Evolutionary conservation across 139 green algal genomes (phyloP), one percentile per base, ranked within the genome.

Genomic region (Raphidocelis subcapitata): DNA sequence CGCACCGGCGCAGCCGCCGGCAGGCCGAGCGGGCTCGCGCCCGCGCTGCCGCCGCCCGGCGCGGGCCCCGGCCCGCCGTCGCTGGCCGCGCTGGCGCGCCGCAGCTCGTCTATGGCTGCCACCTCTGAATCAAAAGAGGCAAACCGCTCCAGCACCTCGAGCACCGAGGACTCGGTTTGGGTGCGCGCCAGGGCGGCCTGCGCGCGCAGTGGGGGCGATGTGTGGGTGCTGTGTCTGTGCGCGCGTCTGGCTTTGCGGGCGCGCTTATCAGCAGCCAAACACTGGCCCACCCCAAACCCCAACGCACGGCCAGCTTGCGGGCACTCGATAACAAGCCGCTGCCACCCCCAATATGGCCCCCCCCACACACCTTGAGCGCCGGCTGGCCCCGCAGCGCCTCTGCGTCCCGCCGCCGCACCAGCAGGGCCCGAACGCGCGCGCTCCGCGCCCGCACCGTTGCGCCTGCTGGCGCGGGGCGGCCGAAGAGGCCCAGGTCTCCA

Each of bases 141-240:
- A 63, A 76, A 76, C 12, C 10, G 29, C 36, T 76, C 70, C 2
- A 76, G 46, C 0, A 33, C 47, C 1, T 76, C 70, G 16, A 76
- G 37, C 4, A 76, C 41, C 2, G 60, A 76, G 18, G 70, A 76
- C 35, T 69, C 70, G 31, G 70, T 76, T 52, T 76, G 60, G 1
- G 60, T 76, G 10, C 70, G 56, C 41, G 28, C 47, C 46, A 76
- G 46, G 0, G 70, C 70, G 32, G 70, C 70, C 29, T 49, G 8
- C 8, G 41, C 8, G 41, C 41, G 12, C 8, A 49, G 41, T n/a
- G 12, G 41, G 41, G 41, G 41, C 41, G 41, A 49, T 8, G 41
- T 49, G 41, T 20, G 41, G 8, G 12, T 20, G 41, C 41, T 49
- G 8, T 49, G 41, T 12, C 8, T 8, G 41, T 49, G 41, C 41